These are phyloP conservation scores for Candida peoriensis DNA, from an alignment of 805 yeast species.

Conservation along the genomic window DNA sequence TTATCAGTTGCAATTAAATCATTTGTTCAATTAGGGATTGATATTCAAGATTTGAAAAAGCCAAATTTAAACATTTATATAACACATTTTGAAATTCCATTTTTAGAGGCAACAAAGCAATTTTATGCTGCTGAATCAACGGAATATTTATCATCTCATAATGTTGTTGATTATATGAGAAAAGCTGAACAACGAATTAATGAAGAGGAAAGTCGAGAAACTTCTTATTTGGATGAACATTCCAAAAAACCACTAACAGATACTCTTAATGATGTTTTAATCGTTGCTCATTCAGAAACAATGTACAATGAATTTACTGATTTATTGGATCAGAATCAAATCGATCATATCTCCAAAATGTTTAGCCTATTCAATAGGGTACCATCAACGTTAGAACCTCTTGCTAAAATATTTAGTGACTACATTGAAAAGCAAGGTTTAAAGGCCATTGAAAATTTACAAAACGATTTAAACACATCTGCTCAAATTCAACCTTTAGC, in stretches of 20 bases:
- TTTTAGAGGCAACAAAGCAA: constrained; percentile 61
- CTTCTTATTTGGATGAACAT: constrained; percentile 77
- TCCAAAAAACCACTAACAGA: constrained; percentile 75
- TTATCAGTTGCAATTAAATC: constrained; percentile 77
- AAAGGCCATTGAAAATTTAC: constrained; percentile 54
- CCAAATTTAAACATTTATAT: constrained; percentile 78
- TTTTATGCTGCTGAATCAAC: constrained; percentile 68
- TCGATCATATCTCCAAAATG: constrained; percentile 72
- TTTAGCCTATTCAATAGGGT: constrained; percentile 72
- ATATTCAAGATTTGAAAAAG: constrained; percentile 82
- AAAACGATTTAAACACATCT: constrained; percentile 25
- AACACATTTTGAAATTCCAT: constrained; percentile 71
- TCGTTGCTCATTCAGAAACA: constrained; percentile 69
- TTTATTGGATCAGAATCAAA: constrained; percentile 69
- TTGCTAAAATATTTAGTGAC: constrained; percentile 65
- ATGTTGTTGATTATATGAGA: constrained; percentile 85
- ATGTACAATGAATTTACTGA: constrained; percentile 72
- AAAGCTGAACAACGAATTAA: constrained; percentile 78
- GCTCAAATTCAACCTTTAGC: constrained; percentile 22
- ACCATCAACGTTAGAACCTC: constrained; percentile 70
- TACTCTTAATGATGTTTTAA: constrained; percentile 68
- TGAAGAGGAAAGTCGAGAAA: constrained; percentile 78
- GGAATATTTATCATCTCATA: constrained; percentile 61
- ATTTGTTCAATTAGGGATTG: constrained; percentile 85
- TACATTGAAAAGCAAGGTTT: constrained; percentile 67